Percentiles rank a stretch among this genome's conserved stretches.
phyloP scores from a whole-genome alignment of 306 rosid species.

The Corylus americana region DNA sequence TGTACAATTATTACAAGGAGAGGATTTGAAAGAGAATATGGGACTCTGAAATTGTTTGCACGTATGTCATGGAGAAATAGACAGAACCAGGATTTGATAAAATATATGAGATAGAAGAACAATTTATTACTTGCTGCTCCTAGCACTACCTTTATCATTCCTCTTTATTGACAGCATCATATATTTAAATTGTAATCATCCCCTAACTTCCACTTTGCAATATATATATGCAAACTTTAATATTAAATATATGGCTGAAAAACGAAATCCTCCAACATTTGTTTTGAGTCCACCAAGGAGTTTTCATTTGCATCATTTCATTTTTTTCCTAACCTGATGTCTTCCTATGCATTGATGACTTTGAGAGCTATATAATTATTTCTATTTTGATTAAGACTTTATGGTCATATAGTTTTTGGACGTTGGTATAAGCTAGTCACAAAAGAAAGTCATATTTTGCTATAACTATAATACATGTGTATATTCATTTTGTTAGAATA shows the following conservation, averaged over 20 bases:
- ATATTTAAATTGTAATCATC: background rate
- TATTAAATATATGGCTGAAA: too few relatives aligned
- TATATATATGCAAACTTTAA: background rate
- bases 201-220: background rate
- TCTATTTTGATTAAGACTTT: background rate
- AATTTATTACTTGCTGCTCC: background rate
- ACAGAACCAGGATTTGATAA: background rate
- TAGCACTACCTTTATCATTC: background rate
- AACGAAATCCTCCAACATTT: too few relatives aligned
- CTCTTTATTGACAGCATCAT: background rate
- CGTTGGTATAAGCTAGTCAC: background rate
- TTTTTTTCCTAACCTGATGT: too few relatives aligned
- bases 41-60: background rate
- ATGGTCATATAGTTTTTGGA: background rate
- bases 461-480: too few relatives aligned
- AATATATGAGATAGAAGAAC: background rate
- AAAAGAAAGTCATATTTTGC: too few relatives aligned
- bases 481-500: too few relatives aligned
- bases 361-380: background rate
- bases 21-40: background rate
- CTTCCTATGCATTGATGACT: too few relatives aligned
- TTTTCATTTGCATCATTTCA: too few relatives aligned
- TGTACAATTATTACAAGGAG: background rate
- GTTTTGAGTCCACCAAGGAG: too few relatives aligned
- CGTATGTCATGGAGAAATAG: background rate